Evolutionary conservation across 2,329 filamentous ascomycete species (phyloP).

Genomic region (Didymella glomerata): DNA sequence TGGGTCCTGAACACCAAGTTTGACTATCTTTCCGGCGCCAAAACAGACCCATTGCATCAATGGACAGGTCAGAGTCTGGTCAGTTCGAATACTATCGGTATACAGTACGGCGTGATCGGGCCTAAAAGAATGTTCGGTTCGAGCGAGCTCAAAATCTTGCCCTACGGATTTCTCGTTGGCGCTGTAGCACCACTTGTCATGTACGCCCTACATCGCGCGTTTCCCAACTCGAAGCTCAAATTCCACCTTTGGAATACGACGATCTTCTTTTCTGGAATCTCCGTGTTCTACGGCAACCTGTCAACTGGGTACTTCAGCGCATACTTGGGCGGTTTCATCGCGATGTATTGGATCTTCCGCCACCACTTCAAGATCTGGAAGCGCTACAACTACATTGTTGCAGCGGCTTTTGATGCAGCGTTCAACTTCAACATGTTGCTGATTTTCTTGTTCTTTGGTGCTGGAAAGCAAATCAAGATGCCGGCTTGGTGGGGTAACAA

Average conservation of each 20-base stretch:
- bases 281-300: constrained; percentile 68
- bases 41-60: constrained; percentile 65
- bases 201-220: constrained; percentile 61
- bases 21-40: constrained; percentile 62
- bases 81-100: constrained; percentile 62
- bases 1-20: constrained; percentile 67
- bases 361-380: constrained; percentile 66
- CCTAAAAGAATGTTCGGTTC: constrained; percentile 61
- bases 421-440: constrained; percentile 70
- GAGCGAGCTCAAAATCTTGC: constrained; percentile 59
- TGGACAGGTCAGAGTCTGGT: constrained; percentile 68
- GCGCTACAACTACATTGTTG: constrained; percentile 68
- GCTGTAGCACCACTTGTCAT: constrained; percentile 58
- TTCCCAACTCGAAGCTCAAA: constrained; percentile 62
- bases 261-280: constrained; percentile 66
- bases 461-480: constrained; percentile 65
- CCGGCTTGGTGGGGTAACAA: constrained; percentile 73
- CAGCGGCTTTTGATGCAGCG: constrained; percentile 68
- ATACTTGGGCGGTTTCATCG: constrained; percentile 67
- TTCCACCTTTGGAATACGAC: constrained; percentile 67
- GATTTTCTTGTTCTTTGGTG: constrained; percentile 68
- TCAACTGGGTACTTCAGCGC: constrained; percentile 65
- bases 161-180: constrained; percentile 64
- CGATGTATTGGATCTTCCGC: constrained; percentile 67
- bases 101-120: constrained; percentile 68